Conservation (phyloP, 2,329 filamentous ascomycete species). For the Exophiala bonariae region DNA sequence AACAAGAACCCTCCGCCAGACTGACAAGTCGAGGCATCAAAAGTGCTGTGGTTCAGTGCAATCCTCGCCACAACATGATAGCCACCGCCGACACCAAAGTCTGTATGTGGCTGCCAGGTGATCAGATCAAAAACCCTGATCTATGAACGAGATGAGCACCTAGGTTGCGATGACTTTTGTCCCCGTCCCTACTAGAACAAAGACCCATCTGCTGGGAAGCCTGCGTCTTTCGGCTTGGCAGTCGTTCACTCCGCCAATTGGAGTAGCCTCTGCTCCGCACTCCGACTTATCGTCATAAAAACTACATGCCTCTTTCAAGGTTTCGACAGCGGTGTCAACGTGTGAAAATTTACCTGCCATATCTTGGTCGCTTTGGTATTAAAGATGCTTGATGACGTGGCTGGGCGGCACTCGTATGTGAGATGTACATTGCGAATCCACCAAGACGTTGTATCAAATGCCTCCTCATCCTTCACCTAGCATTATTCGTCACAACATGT, state of each 20-base stretch:
- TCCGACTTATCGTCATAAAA: not conserved
- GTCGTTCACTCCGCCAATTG: slow-evolving; percentile 14
- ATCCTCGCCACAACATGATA: slow-evolving; percentile 88
- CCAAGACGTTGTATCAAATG: no score
- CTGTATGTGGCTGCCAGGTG: slow-evolving; percentile 68
- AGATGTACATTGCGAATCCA: no score
- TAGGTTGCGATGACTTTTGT: no score
- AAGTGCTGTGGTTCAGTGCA: slow-evolving; percentile 78
- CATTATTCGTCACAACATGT: no score
- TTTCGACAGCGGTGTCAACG: no score
- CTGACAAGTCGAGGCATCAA: slow-evolving; percentile 51
- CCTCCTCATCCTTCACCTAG: no score
- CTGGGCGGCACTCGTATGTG: no score
- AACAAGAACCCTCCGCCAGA: slow-evolving; percentile 47
- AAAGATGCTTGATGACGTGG: no score
- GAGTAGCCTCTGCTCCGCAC: slow-evolving; percentile 16
- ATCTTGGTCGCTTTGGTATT: no score
- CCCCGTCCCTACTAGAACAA: no score
- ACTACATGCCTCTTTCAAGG: not conserved
- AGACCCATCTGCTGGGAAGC: no score
- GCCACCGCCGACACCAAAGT: slow-evolving; percentile 85
- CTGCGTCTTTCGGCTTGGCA: slow-evolving; percentile 1
- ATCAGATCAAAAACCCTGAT: slow-evolving; percentile 26
- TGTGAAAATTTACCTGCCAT: no score
- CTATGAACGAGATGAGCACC: slow-evolving; percentile 12